Conservation (phyloP, 768 basidiomycete genomes). For the Dentipellis sp. region DNA sequence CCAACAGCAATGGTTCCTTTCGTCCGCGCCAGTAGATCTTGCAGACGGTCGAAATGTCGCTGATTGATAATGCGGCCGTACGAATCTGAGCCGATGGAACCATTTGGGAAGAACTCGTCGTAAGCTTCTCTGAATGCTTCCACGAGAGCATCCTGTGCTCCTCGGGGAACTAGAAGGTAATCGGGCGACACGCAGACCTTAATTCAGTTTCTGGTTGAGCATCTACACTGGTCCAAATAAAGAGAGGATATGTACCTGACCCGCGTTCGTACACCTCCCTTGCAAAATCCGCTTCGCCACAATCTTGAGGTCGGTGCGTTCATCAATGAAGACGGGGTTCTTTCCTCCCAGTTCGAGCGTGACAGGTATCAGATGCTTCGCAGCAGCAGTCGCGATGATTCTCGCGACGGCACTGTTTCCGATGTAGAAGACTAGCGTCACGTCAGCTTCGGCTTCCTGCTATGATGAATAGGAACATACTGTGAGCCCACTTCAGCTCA, state of each 20-base stretch:
- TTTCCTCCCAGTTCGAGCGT: slow-evolving; percentile 37
- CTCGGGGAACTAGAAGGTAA: slow-evolving; percentile 32
- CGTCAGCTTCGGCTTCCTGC: slow-evolving; percentile 5
- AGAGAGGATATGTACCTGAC: slow-evolving; percentile 33
- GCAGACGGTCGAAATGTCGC: slow-evolving; percentile 44
- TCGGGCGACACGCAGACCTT: slow-evolving; percentile 36
- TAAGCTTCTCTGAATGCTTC: slow-evolving; percentile 34
- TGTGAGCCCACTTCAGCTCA: slow-evolving; percentile 31
- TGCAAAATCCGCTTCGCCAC: slow-evolving; percentile 58
- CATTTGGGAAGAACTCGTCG: slow-evolving; percentile 42
- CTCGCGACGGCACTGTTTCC: slow-evolving; percentile 25
- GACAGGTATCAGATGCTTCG: slow-evolving; percentile 32
- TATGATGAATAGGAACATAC: slow-evolving; percentile 24
- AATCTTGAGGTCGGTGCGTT: slow-evolving; percentile 34
- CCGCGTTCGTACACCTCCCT: slow-evolving; percentile 58
- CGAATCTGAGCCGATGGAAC: slow-evolving; percentile 33
- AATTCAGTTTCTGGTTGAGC: neutral
- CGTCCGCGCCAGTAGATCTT: slow-evolving; percentile 41
- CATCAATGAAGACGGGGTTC: slow-evolving; percentile 18
- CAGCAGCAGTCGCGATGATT: slow-evolving; percentile 32
- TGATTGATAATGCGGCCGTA: slow-evolving; percentile 47
- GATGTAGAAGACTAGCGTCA: slow-evolving; percentile 30
- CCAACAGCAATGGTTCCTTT: slow-evolving; percentile 49
- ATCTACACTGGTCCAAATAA: too few species aligned
- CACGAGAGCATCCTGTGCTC: slow-evolving; percentile 38